Percentiles rank a stretch among this genome's conserved stretches.
phyloP scores from a whole-genome alignment of 345 rosid species.

The Isatis tinctoria region DNA sequence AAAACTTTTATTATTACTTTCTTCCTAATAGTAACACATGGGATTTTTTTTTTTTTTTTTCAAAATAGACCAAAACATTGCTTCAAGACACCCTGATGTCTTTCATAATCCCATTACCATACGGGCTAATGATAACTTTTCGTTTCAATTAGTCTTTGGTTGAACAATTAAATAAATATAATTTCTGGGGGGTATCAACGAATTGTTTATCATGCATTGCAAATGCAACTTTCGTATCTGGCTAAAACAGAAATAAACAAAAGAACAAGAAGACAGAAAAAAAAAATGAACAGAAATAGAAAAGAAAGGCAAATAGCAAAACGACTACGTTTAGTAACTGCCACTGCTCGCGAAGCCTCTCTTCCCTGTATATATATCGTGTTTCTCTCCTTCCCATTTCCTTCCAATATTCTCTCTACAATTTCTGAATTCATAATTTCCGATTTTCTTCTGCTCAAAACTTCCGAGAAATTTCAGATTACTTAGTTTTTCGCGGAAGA shows the following conservation, averaged over 20 bases:
- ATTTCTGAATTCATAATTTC: not conserved
- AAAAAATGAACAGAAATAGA: not conserved
- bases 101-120: not conserved
- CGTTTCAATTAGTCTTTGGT: not conserved
- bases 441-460: not conserved
- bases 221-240: constrained; percentile 7
- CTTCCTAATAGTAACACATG: not conserved
- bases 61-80: constrained; percentile 7
- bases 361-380: not conserved
- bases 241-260: not conserved
- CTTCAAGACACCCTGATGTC: constrained; percentile 15
- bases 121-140: not conserved
- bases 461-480: not conserved
- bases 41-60: not conserved
- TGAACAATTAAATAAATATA: not conserved
- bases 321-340: constrained; percentile 11
- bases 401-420: constrained; percentile 8
- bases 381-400: not conserved
- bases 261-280: no score
- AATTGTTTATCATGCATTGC: not conserved
- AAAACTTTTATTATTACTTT: not conserved
- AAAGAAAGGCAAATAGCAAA: not conserved
- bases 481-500: not conserved
- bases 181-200: not conserved
- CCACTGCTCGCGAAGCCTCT: not conserved